Evolutionary conservation across 2,329 filamentous ascomycete genomes (phyloP).

Genomic region (Apiospora phragmitis): DNA sequence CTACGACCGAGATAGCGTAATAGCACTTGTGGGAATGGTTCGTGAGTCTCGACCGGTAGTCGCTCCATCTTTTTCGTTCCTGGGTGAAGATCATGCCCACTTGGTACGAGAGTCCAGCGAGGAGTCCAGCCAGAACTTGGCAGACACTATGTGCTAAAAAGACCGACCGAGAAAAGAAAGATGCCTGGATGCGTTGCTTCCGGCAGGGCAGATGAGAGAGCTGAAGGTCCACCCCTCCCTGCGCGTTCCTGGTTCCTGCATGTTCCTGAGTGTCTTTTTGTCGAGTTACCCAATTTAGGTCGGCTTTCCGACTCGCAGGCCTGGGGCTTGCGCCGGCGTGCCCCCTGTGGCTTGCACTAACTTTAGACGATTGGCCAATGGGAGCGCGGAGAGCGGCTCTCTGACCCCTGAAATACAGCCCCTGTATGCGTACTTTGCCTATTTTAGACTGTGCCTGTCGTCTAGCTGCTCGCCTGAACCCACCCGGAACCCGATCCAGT

Average conservation of each 20-base stretch:
- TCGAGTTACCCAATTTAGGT: not conserved
- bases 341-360: not conserved
- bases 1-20: not conserved
- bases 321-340: not conserved
- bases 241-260: not conserved
- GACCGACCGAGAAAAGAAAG: not conserved
- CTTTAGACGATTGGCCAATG: not conserved
- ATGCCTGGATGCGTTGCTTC: not conserved
- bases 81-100: not conserved
- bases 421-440: not conserved
- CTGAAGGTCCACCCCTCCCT: not conserved
- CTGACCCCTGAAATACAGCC: not conserved
- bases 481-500: constrained; percentile 2
- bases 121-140: not conserved
- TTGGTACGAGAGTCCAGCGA: not conserved
- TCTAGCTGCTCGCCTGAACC: not conserved
- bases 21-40: not conserved
- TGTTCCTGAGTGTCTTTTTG: not conserved
- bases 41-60: not conserved
- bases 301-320: not conserved
- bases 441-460: not conserved
- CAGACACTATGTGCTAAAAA: not conserved
- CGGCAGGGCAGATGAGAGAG: too few species aligned
- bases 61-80: not conserved
- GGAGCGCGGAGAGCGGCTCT: not conserved